Percentiles rank a stretch among this genome's conserved stretches.
phyloP scores from a whole-genome alignment of 192 early-diverging fungal genomes.

The Spizellomyces sp. region DNA sequence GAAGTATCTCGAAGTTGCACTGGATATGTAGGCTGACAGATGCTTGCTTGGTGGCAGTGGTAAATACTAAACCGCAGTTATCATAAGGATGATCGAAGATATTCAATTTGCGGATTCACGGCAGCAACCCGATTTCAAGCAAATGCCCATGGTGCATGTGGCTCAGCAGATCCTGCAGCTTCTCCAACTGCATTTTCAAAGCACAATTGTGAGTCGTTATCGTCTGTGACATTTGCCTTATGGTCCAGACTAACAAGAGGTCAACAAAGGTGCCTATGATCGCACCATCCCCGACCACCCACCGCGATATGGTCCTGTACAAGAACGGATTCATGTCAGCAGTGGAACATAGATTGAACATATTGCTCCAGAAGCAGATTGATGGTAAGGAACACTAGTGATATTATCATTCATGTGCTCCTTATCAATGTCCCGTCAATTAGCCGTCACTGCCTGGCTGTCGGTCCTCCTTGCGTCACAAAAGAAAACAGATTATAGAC shows the following conservation, averaged over 20 bases:
- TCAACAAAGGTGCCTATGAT: conserved; percentile 64
- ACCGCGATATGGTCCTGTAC: conserved; percentile 80
- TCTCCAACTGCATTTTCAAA: conserved; percentile 82
- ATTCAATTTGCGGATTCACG: conserved; percentile 50
- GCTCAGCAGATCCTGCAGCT: conserved; percentile 74
- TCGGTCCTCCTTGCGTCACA: conserved; percentile 70
- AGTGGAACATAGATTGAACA: conserved; percentile 81
- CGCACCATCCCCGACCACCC: conserved; percentile 67
- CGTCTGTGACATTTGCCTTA: conserved; percentile 5
- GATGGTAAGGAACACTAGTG: conserved; percentile 49
- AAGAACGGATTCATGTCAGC: conserved; percentile 90
- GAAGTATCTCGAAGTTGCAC: conserved; percentile 78
- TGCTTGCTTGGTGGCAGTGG: background rate
- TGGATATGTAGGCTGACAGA: conserved; percentile 68
- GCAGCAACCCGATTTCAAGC: conserved; percentile 66
- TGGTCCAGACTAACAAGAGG: background rate
- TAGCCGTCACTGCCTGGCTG: conserved; percentile 74
- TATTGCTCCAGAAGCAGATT: conserved; percentile 71
- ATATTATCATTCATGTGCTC: conserved; percentile 6
- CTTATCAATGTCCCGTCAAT: conserved; percentile 1
- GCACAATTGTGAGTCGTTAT: conserved; percentile 20
- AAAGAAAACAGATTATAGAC: conserved; percentile 87
- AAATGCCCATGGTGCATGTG: conserved; percentile 65
- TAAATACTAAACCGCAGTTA: background rate
- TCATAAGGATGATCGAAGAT: conserved; percentile 66